Evolutionary conservation across 495 filamentous ascomycete genomes (phyloP).

Genomic region (Immersiella caudata): DNA sequence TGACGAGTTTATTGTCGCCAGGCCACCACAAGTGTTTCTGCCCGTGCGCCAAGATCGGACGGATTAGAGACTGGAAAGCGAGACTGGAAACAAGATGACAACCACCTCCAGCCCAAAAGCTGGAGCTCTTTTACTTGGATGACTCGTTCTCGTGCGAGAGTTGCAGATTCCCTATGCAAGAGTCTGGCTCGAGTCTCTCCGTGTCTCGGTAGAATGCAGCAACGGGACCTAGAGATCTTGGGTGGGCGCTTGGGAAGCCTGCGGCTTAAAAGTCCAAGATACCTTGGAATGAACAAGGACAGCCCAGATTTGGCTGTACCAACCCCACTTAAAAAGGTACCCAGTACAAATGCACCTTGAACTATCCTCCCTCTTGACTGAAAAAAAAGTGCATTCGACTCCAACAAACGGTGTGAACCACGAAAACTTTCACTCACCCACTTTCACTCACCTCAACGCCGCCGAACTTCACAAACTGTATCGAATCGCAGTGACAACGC

Average conservation of each 20-base stretch:
- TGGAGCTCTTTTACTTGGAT: neutral
- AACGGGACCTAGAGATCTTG: neutral
- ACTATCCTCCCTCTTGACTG: neutral
- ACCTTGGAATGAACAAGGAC: neutral
- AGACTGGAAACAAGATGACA: neutral
- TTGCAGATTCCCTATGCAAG: neutral
- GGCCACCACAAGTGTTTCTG: neutral
- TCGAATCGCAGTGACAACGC: neutral
- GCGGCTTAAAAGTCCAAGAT: neutral
- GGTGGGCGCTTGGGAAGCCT: neutral
- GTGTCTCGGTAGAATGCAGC: neutral
- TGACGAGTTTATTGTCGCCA: no score
- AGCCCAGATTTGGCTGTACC: neutral
- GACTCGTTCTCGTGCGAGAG: neutral
- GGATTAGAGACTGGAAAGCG: neutral
- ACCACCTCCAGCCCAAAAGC: neutral
- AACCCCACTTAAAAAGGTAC: neutral
- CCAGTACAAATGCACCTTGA: neutral
- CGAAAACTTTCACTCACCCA: slow-evolving; percentile 5
- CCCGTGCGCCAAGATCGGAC: neutral
- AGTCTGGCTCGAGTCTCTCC: neutral
- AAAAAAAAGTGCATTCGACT: slow-evolving; percentile 1
- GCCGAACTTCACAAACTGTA: neutral
- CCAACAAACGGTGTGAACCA: neutral
- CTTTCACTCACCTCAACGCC: neutral